These are phyloP conservation scores for Fusarium albosuccineum DNA, from an alignment of 2,329 filamentous ascomycete genomes.

Conservation along the genomic window DNA sequence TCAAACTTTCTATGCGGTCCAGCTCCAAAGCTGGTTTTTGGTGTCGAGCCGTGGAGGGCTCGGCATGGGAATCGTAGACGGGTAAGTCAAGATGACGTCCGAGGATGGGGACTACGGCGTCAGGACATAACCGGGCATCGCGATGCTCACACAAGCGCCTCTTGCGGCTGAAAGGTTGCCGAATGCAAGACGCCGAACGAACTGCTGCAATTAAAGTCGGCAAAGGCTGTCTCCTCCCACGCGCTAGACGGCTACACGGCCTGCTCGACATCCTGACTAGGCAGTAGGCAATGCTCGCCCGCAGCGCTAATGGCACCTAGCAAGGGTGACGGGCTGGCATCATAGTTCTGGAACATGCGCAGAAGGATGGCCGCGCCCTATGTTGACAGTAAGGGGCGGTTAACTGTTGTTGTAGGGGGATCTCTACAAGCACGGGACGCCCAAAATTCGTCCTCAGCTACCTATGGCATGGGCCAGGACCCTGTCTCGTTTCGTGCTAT, in stretches of 20 bases:
- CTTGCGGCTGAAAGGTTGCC: constrained; percentile 20
- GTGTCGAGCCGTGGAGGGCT: not conserved
- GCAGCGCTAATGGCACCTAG: constrained; percentile 7
- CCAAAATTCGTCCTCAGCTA: not conserved
- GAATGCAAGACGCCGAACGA: constrained; percentile 21
- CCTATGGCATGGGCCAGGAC: not conserved
- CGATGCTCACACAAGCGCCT: not conserved
- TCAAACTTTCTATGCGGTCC: not conserved
- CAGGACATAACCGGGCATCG: constrained; percentile 33
- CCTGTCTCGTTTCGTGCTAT: constrained; percentile 1
- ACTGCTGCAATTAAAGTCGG: constrained; percentile 20
- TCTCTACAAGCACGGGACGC: not conserved
- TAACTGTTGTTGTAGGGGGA: not conserved
- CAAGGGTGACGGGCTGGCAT: not conserved
- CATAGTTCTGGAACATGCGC: constrained; percentile 28
- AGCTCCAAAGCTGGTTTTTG: constrained; percentile 1
- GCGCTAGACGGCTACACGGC: not conserved
- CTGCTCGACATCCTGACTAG: constrained; percentile 8
- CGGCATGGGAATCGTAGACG: not conserved
- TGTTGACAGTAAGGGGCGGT: constrained; percentile 6
- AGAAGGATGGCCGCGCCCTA: constrained; percentile 17
- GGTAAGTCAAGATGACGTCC: not conserved
- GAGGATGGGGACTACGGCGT: constrained; percentile 1
- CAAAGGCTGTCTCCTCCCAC: not conserved
- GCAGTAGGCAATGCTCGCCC: not conserved